A percentile compares a stretch with the other conserved stretches of the same genome.
phyloP scores from a whole-genome alignment of 2,329 filamentous ascomycete species.

The Capronia americana region DNA sequence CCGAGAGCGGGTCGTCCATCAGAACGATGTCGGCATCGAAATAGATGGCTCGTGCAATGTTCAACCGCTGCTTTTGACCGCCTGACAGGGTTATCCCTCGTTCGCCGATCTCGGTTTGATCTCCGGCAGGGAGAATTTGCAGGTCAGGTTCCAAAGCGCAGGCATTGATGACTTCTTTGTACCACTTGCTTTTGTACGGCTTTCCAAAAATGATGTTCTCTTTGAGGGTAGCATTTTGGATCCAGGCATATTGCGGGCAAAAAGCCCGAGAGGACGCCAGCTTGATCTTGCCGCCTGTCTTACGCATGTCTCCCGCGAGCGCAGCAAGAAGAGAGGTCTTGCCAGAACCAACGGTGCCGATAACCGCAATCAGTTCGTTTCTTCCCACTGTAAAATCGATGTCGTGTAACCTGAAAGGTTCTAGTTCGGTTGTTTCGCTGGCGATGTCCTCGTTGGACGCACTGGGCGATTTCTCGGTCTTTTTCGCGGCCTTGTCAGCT shows the following conservation, averaged over 20 bases:
- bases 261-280: slow-evolving; percentile 84
- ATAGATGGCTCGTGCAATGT: slow-evolving; percentile 82
- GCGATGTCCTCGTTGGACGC: slow-evolving; percentile 38
- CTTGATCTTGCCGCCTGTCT: slow-evolving; percentile 73
- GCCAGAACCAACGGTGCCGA: slow-evolving; percentile 85
- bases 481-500: slow-evolving; percentile 41
- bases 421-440: slow-evolving; percentile 38
- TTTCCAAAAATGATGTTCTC: slow-evolving; percentile 94
- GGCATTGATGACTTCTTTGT: slow-evolving; percentile 80
- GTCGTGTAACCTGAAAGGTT: slow-evolving; percentile 51
- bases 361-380: slow-evolving; percentile 70
- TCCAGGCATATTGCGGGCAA: slow-evolving; percentile 97
- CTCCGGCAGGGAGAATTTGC: slow-evolving; percentile 89
- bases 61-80: slow-evolving; percentile 92
- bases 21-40: slow-evolving; percentile 68
- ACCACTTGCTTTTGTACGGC: slow-evolving; percentile 76
- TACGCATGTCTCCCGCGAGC: slow-evolving; percentile 91
- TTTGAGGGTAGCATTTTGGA: slow-evolving; percentile 85
- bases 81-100: slow-evolving; percentile 94
- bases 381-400: slow-evolving; percentile 52
- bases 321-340: slow-evolving; percentile 90
- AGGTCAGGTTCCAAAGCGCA: slow-evolving; percentile 86
- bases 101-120: slow-evolving; percentile 91
- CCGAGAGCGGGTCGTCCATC: slow-evolving; percentile 69
- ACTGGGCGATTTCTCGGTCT: slow-evolving; percentile 42